Evolutionary conservation across 1,284 basidiomycete genomes (phyloP).

Genomic region (Sporisorium iseilematis-ciliati): DNA sequence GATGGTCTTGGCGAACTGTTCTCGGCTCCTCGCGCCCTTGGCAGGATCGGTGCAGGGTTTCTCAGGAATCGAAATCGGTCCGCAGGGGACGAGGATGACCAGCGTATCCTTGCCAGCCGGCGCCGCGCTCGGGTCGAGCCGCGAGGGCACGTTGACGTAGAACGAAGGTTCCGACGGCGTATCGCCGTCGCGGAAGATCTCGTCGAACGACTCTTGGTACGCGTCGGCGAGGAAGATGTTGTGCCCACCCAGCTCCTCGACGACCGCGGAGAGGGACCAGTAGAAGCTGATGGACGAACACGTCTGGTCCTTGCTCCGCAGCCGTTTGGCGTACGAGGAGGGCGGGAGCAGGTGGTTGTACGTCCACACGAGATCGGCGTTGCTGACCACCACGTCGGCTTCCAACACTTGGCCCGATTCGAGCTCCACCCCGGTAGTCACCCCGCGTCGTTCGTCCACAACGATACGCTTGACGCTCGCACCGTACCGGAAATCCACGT

Average conservation of each 20-base stretch:
- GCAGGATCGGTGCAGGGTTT: slow-evolving; percentile 39
- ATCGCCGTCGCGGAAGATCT: slow-evolving; percentile 73
- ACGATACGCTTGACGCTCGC: slow-evolving; percentile 71
- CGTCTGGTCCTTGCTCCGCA: slow-evolving; percentile 68
- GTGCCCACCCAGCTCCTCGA: slow-evolving; percentile 72
- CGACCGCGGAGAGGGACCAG: slow-evolving; percentile 72
- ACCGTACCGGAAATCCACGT: slow-evolving; percentile 71
- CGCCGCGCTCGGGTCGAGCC: slow-evolving; percentile 69
- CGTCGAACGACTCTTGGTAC: slow-evolving; percentile 73
- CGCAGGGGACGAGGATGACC: slow-evolving; percentile 71
- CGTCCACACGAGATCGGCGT: slow-evolving; percentile 74
- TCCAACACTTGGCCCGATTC: slow-evolving; percentile 70
- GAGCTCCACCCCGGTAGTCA: slow-evolving; percentile 71
- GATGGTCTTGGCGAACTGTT: slow-evolving; percentile 43
- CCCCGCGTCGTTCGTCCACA: slow-evolving; percentile 31
- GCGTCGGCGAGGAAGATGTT: slow-evolving; percentile 71
- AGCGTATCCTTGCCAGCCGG: slow-evolving; percentile 70
- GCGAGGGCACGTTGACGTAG: slow-evolving; percentile 74
- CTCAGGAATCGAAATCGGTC: slow-evolving; percentile 63
- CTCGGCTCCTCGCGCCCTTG: slow-evolving; percentile 49
- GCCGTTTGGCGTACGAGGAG: slow-evolving; percentile 64
- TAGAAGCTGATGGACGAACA: slow-evolving; percentile 74
- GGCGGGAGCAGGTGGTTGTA: slow-evolving; percentile 72
- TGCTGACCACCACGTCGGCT: slow-evolving; percentile 74
- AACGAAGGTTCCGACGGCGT: slow-evolving; percentile 74